A percentile compares a stretch with the other conserved stretches of the same genome.
Evolutionary conservation across 192 early-diverging fungal species (phyloP).

Genomic region (Lobosporangium transversale): DNA sequence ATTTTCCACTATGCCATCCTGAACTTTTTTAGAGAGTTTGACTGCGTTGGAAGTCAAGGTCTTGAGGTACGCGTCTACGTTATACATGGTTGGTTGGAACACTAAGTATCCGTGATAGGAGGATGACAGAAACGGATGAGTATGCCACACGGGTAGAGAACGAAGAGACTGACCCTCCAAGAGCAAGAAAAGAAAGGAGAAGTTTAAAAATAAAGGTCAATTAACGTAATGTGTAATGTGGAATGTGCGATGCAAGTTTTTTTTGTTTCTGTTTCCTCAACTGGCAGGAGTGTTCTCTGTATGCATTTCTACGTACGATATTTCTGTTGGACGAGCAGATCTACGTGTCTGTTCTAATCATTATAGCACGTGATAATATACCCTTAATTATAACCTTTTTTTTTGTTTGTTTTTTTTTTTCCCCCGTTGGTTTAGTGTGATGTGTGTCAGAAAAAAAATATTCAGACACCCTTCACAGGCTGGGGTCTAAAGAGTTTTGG

Average conservation of each 20-base stretch:
- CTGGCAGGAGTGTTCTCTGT: too few species aligned
- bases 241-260: too few species aligned
- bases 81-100: slow-evolving; percentile 22
- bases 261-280: too few species aligned
- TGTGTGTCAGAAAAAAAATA: too few species aligned
- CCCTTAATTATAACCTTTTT: slow-evolving; percentile 4
- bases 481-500: neutral
- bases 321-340: too few species aligned
- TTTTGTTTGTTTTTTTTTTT: neutral
- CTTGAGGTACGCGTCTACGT: slow-evolving; percentile 57
- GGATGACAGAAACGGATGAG: too few species aligned
- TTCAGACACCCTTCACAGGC: too few species aligned
- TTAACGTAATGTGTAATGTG: neutral
- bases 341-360: too few species aligned
- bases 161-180: too few species aligned
- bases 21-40: slow-evolving; percentile 80
- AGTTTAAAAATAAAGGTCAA: neutral
- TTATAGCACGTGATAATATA: slow-evolving; percentile 1
- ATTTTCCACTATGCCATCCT: slow-evolving; percentile 88
- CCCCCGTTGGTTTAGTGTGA: neutral
- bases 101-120: neutral
- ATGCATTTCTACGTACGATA: too few species aligned
- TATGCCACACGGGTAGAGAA: too few species aligned
- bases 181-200: neutral
- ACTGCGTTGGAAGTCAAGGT: slow-evolving; percentile 81